phyloP scores from a whole-genome alignment of 2,329 filamentous ascomycete species.

The Colletotrichum euphorbiae region DNA sequence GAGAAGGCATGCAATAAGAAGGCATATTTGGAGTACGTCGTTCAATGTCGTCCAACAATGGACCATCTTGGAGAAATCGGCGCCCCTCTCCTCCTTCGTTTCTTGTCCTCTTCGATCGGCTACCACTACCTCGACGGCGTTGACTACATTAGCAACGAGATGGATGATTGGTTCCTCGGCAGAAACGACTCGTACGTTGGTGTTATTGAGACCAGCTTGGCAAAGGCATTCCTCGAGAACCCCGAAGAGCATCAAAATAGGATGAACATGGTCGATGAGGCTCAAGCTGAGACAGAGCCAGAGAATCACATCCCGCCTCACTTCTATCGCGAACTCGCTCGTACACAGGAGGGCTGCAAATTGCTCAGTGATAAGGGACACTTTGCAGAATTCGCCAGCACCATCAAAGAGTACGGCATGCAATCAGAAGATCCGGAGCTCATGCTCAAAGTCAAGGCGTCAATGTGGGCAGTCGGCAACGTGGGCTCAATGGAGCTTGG shows the following conservation, averaged over 20 bases:
- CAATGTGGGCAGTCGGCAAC: slow-evolving; percentile 97
- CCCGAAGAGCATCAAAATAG: slow-evolving; percentile 68
- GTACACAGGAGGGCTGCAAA: slow-evolving; percentile 91
- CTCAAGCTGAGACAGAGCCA: slow-evolving; percentile 66
- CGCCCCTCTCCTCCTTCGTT: slow-evolving; percentile 89
- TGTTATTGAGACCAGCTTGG: slow-evolving; percentile 94
- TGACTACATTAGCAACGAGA: slow-evolving; percentile 99
- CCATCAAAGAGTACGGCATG: slow-evolving; percentile 88
- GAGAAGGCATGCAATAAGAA: slow-evolving; percentile 97
- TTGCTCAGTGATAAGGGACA: slow-evolving; percentile 93
- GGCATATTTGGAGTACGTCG: slow-evolving; percentile 91
- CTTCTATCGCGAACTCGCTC: slow-evolving; percentile 94
- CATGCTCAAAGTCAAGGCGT: slow-evolving; percentile 94
- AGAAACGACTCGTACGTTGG: slow-evolving; percentile 96
- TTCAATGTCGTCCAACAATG: slow-evolving; percentile 92
- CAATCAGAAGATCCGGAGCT: slow-evolving; percentile 86
- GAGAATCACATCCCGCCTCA: slow-evolving; percentile 88
- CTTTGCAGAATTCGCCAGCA: slow-evolving; percentile 91
- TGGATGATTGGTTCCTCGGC: slow-evolving; percentile 99
- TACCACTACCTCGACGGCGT: slow-evolving; percentile 97
- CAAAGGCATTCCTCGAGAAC: slow-evolving; percentile 81
- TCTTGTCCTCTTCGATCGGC: slow-evolving; percentile 94
- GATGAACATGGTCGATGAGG: slow-evolving; percentile 70
- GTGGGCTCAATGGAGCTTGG: slow-evolving; percentile 98
- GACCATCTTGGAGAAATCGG: slow-evolving; percentile 98